Evolutionary conservation across 2,329 filamentous ascomycete genomes (phyloP), one percentile per base, ranked within the genome.

Genomic region (Fusarium decemcellulare): DNA sequence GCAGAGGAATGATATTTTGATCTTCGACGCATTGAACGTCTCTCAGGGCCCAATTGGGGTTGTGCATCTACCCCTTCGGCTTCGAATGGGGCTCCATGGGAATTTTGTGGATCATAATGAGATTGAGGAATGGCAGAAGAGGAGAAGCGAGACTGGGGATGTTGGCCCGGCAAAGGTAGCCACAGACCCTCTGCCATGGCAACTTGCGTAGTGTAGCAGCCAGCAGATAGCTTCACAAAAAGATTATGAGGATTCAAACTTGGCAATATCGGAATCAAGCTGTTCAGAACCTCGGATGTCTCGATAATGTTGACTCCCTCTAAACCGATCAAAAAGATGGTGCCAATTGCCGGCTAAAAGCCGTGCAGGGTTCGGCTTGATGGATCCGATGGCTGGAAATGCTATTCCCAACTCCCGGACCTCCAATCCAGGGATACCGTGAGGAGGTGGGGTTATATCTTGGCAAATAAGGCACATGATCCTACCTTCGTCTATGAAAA

Each of bases 41-140:
- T 23, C 48, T 4, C 42, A 47, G 2, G 63, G 61, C 0, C 63
- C 63, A 1, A 58, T 66, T 2, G 55, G 40, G 2, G 50, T 42
- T 2, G 57, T 66, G 32, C 48, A 61, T 36, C 12, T 66, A 0
- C 63, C 63, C 0, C 58, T 66, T 5, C 57, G 63, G 11, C 55
- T 66, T 1, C 23, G 61, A 0, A 58, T 65, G 8, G 63, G 63
- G 15, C 63, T 66, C 15, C 63, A 66, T 9, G 61, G 63, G 0
- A 66, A 66, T 23, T 68, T 65, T 40, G 61, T 66, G 18, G 50
- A 61, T 16, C 36, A 60, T 7, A 2, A 9, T 14, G 63, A 66
- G 4, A 65, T 66, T 36, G 63, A 65, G 9, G 55, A 66, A n/a
- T 66, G 58, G 58, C 16, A 32, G 16, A 56, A 39, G 34, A n/a